Evolutionary conservation across 495 filamentous ascomycete species (phyloP).

Genomic region (Staphylotrichum tortipilum): DNA sequence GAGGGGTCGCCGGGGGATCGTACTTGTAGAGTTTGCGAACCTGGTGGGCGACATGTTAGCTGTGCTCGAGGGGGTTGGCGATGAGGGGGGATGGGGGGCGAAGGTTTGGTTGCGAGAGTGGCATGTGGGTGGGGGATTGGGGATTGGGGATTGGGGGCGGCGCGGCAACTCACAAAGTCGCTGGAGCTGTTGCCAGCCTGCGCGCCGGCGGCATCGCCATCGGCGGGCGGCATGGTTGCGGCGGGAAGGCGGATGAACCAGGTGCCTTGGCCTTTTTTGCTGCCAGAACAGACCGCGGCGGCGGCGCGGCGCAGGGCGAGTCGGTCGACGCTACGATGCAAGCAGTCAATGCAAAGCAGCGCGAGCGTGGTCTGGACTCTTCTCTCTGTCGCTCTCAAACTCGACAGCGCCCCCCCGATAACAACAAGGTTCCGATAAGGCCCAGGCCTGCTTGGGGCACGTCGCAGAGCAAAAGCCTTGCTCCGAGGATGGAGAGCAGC

Average conservation of each 20-base stretch:
- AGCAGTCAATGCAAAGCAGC: constrained; percentile 1
- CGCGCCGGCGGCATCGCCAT: constrained; percentile 29
- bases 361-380: too few relatives aligned
- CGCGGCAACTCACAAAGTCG: constrained; percentile 45
- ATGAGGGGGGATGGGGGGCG: not conserved
- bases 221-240: constrained; percentile 35
- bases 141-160: not conserved
- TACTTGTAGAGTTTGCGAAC: constrained; percentile 99
- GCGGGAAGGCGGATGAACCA: not conserved
- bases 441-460: too few relatives aligned
- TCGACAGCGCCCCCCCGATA: not conserved
- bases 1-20: not conserved
- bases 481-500: too few relatives aligned
- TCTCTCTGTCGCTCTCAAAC: too few relatives aligned
- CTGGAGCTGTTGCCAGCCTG: constrained; percentile 41
- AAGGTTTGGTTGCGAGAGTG: too few relatives aligned
- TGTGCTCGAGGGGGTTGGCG: not conserved
- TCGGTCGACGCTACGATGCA: not conserved
- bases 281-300: not conserved
- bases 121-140: too few relatives aligned
- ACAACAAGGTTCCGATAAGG: constrained; percentile 7
- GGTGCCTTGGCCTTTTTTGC: too few relatives aligned
- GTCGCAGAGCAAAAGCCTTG: too few relatives aligned
- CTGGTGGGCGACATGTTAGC: constrained; percentile 38
- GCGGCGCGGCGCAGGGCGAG: too few relatives aligned